These are phyloP conservation scores for Argentina anserina DNA, from an alignment of 306 rosid genomes.

Conservation along the genomic window DNA sequence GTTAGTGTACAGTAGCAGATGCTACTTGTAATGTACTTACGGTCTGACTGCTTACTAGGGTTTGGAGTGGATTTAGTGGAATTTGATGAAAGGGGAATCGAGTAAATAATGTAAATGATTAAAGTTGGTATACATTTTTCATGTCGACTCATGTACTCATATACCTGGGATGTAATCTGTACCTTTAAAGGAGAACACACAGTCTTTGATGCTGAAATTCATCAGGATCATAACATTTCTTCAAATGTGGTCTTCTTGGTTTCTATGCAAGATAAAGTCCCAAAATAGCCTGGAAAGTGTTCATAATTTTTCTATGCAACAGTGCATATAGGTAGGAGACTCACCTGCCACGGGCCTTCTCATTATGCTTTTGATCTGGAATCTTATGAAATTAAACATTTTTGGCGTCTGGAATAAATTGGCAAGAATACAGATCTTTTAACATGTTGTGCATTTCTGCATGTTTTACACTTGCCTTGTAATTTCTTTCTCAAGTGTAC, in stretches of 20 bases:
- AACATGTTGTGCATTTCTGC: background rate
- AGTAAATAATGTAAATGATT: background rate
- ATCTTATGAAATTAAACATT: background rate
- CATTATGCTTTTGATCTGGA: background rate
- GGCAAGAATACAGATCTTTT: background rate
- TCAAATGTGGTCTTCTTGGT: background rate
- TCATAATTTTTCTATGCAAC: background rate
- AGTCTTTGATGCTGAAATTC: background rate
- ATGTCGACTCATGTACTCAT: background rate
- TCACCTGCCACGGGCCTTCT: background rate
- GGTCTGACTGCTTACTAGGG: background rate
- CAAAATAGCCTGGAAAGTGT: background rate
- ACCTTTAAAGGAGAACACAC: background rate
- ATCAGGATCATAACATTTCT: background rate
- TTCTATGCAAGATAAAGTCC: background rate
- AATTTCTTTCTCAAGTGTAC: background rate
- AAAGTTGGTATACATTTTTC: background rate
- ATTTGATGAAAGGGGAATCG: background rate
- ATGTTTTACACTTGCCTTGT: background rate
- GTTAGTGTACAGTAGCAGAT: background rate
- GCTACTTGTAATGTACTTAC: background rate
- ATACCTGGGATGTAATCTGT: background rate
- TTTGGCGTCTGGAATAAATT: background rate
- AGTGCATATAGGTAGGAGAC: background rate
- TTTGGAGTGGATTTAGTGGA: background rate